phyloP scores from a whole-genome alignment of 495 filamentous ascomycete species.

The Aspergillus leporis region DNA sequence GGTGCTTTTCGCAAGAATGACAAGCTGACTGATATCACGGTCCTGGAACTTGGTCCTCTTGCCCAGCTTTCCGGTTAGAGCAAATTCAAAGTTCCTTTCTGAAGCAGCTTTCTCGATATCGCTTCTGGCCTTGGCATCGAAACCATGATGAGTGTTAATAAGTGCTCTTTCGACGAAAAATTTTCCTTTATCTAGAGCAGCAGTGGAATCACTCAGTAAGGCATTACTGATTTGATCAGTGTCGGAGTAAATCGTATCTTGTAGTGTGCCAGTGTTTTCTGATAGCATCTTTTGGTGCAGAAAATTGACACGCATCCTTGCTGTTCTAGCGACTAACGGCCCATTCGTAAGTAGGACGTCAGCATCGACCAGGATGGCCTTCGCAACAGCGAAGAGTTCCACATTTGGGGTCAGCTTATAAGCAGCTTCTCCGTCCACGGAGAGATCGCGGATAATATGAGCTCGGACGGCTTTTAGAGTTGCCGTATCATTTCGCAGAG shows the following conservation, averaged over 20 bases:
- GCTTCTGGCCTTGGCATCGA: slow-evolving; percentile 71
- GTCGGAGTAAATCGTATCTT: slow-evolving; percentile 56
- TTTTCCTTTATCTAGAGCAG: slow-evolving; percentile 50
- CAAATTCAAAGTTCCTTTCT: slow-evolving; percentile 72
- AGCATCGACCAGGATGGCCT: slow-evolving; percentile 60
- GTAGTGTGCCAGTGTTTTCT: slow-evolving; percentile 68
- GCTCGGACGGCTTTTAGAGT: slow-evolving; percentile 41
- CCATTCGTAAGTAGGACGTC: slow-evolving; percentile 45
- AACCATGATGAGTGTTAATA: slow-evolving; percentile 81
- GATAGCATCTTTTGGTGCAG: slow-evolving; percentile 87
- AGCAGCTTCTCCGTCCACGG: slow-evolving; percentile 80
- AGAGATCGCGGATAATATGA: slow-evolving; percentile 62
- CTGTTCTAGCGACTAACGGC: slow-evolving; percentile 36
- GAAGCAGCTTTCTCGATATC: slow-evolving; percentile 67
- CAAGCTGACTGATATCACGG: slow-evolving; percentile 83
- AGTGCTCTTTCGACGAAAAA: slow-evolving; percentile 80
- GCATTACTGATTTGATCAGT: slow-evolving; percentile 42
- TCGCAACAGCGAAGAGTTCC: slow-evolving; percentile 78
- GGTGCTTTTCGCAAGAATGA: slow-evolving; percentile 82
- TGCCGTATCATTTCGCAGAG: slow-evolving; percentile 28
- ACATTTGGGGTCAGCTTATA: slow-evolving; percentile 82
- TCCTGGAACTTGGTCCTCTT: slow-evolving; percentile 94
- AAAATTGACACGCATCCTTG: slow-evolving; percentile 70
- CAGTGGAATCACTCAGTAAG: slow-evolving; percentile 37
- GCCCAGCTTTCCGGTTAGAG: slow-evolving; percentile 79